These are phyloP conservation scores for Aspergillus sp. DNA, from an alignment of 2,329 filamentous ascomycete genomes.

Conservation along the genomic window DNA sequence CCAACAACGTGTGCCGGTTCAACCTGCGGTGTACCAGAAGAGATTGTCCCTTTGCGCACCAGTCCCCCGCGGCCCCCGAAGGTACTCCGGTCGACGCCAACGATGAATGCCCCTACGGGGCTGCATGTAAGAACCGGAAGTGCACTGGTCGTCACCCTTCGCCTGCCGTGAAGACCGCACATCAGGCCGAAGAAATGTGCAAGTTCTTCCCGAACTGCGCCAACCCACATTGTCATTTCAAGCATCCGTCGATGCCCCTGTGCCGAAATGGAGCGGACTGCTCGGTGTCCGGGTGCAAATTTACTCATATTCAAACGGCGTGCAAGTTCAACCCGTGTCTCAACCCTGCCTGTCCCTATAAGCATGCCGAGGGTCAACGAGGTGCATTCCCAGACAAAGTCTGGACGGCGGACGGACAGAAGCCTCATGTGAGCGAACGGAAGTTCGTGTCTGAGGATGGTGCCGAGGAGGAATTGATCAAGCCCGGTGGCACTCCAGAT, in stretches of 20 bases:
- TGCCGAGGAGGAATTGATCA: slow-evolving; percentile 66
- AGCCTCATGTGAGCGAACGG: slow-evolving; percentile 77
- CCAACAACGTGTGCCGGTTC: slow-evolving; percentile 77
- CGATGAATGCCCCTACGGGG: slow-evolving; percentile 80
- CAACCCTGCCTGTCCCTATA: slow-evolving; percentile 83
- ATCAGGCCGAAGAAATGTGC: slow-evolving; percentile 82
- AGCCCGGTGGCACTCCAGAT: slow-evolving; percentile 50
- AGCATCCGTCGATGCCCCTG: slow-evolving; percentile 79
- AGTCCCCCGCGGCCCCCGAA: slow-evolving; percentile 83
- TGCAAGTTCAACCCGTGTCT: slow-evolving; percentile 92
- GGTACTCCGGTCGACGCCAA: slow-evolving; percentile 73
- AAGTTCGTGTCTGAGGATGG: slow-evolving; percentile 73
- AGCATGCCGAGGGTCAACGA: slow-evolving; percentile 87
- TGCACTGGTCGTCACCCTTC: slow-evolving; percentile 91
- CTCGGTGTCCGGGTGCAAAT: slow-evolving; percentile 77
- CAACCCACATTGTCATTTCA: slow-evolving; percentile 83
- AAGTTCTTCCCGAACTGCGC: slow-evolving; percentile 90
- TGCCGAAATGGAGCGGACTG: slow-evolving; percentile 93
- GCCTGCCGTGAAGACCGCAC: slow-evolving; percentile 73
- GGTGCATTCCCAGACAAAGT: slow-evolving; percentile 84
- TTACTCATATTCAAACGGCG: slow-evolving; percentile 77
- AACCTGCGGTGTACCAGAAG: slow-evolving; percentile 85
- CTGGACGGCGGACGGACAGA: slow-evolving; percentile 67
- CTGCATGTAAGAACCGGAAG: slow-evolving; percentile 93
- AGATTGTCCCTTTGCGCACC: slow-evolving; percentile 90